Base-by-base conservation (phyloP, 805 yeast genomes). In the Danielia reshetovae region DNA sequence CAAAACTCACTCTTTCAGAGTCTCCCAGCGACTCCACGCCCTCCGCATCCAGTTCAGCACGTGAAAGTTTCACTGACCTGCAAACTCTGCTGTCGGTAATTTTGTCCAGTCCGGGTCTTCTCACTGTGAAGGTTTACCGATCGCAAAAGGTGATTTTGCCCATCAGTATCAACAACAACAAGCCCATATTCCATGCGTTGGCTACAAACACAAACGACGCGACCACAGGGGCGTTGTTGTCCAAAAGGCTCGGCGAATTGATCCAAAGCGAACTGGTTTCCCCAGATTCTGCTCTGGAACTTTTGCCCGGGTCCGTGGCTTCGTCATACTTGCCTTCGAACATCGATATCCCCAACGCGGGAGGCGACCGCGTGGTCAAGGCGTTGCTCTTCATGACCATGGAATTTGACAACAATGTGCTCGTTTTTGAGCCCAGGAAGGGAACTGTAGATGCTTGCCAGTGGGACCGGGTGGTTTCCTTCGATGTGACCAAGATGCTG, bases 371-470 rank as follows among this genome's bases (percentile, higher is more conserved):
- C 33, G 62, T 72, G 23, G 71, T 76, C 42, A 78, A 77, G 46
- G 76, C 93, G 12, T 71, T 95, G 40, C 72, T 93, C 24, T 86
- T 85, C 59, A 74, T 89, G 51, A 87, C 95, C 2, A 71, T 93
- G 29, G 99, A 93, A 60, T 90, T 88, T 55, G 99, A 93, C 62
- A 93, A 93, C 60, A 87, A 90, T 32, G 93, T 89, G 46, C 82
- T 93, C 44, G 74, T 88, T 11, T 79, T 90, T 32, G 95, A 88
- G 47, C 93, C 97, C 2, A 77, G 80, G 18, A 77, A 84, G 34
- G 96, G 96, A 25, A 77, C 95, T 0, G 77, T 87, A 40, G 74
- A 75, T 27, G 68, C 72, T 37, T 90, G 96, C 1, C 75, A 76
- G 12, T 93, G 95, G 78, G 93, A 88, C 58, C 85, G 85, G 48